These are phyloP conservation scores for Penicillium bialowiezense DNA, from an alignment of 495 filamentous ascomycete genomes.

Conservation along the genomic window DNA sequence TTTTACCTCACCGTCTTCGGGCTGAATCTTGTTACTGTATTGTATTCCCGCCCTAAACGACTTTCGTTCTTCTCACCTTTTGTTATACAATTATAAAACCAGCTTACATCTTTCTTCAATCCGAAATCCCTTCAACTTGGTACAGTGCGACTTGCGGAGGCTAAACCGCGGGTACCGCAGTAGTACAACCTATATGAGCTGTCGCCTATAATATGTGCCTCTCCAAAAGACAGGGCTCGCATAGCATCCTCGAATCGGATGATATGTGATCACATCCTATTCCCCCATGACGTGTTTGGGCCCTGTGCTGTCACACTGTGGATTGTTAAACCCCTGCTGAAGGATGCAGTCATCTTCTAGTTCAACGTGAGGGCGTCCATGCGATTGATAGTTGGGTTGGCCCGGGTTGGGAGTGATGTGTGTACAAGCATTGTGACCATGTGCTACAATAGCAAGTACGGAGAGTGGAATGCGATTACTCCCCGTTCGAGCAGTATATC, in stretches of 20 bases:
- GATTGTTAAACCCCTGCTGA: constrained; percentile 1
- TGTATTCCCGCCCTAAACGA: too few relatives aligned
- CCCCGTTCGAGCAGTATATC: too few relatives aligned
- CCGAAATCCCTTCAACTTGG: background rate
- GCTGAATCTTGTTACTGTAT: too few relatives aligned
- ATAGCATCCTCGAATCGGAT: constrained; percentile 7
- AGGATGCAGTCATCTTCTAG: constrained; percentile 7
- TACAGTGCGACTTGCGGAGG: constrained; percentile 3
- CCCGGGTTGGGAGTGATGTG: too few relatives aligned
- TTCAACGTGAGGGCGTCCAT: background rate
- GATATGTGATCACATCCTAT: constrained; percentile 7
- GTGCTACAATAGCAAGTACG: background rate
- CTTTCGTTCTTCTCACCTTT: too few relatives aligned
- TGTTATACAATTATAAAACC: too few relatives aligned
- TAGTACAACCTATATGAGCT: background rate
- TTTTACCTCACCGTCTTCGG: background rate
- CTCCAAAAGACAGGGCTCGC: background rate
- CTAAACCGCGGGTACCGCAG: constrained; percentile 7
- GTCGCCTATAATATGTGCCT: constrained; percentile 1
- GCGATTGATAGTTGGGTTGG: too few relatives aligned
- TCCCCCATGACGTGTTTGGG: constrained; percentile 1
- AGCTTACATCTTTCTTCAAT: too few relatives aligned
- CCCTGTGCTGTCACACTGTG: constrained; percentile 4
- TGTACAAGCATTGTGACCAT: background rate
- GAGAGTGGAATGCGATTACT: too few relatives aligned